A percentile compares a stretch with the other conserved stretches of the same genome.
phyloP scores from a whole-genome alignment of 2,329 filamentous ascomycete species.

The Ceratocystis cacaofunesta region DNA sequence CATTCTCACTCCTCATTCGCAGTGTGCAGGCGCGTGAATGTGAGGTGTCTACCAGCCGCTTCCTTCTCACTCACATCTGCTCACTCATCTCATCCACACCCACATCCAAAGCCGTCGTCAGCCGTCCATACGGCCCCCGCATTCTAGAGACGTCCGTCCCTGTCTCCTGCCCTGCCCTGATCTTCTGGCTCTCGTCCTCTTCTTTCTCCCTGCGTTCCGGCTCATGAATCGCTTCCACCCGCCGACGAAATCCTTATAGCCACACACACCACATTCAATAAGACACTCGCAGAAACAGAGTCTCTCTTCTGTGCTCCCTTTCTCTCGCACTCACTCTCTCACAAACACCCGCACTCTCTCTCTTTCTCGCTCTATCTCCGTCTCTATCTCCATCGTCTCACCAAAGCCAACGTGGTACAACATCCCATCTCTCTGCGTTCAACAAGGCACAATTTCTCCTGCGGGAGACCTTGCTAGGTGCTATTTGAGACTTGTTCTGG shows the following conservation, averaged over 20 bases:
- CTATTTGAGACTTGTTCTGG: not conserved
- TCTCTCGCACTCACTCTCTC: not conserved
- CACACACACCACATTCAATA: not conserved
- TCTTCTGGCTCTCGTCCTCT: not conserved
- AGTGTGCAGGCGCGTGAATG: not conserved
- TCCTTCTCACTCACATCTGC: not conserved
- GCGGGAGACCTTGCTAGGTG: not conserved
- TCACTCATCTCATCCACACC: not conserved
- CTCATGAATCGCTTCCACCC: not conserved
- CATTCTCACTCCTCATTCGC: not conserved
- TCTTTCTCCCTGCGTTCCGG: not conserved
- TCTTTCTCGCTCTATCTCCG: not conserved
- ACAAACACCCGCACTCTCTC: not conserved
- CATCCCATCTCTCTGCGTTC: not conserved
- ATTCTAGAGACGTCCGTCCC: not conserved
- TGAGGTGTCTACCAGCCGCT: not conserved
- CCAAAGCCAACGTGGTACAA: not conserved
- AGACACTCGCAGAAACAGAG: not conserved
- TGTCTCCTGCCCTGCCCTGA: not conserved
- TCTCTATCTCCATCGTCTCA: not conserved
- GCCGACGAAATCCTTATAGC: not conserved
- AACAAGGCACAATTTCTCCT: slow-evolving; percentile 1
- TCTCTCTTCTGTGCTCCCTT: not conserved
- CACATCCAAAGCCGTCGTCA: not conserved
- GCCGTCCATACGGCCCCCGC: not conserved